phyloP scores from a whole-genome alignment of 2,329 filamentous ascomycete species.

The Clarireedia sp. region DNA sequence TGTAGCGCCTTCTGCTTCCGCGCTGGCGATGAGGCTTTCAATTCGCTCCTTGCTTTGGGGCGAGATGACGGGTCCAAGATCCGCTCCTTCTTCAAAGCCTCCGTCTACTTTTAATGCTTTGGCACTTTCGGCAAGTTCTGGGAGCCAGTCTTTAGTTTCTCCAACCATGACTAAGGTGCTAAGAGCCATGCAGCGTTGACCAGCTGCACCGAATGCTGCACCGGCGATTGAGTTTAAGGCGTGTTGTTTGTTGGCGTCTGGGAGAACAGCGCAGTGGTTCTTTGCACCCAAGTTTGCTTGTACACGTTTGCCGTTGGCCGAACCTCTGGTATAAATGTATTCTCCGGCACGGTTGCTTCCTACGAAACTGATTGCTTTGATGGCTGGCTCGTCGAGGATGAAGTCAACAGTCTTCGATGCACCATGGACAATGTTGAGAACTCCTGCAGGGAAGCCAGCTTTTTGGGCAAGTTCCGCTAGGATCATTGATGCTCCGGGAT shows the following conservation, averaged over 20 bases:
- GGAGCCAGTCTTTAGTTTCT: constrained; percentile 76
- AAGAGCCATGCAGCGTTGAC: constrained; percentile 80
- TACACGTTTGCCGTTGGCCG: constrained; percentile 79
- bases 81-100: constrained; percentile 72
- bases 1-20: constrained; percentile 72
- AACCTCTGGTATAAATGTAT: constrained; percentile 74
- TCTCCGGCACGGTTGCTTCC: constrained; percentile 82
- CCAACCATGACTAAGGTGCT: constrained; percentile 78
- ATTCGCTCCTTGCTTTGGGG: constrained; percentile 73
- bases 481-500: constrained; percentile 79
- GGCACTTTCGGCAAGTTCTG: constrained; percentile 68
- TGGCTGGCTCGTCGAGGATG: constrained; percentile 73
- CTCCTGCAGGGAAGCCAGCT: constrained; percentile 74
- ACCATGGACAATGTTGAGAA: constrained; percentile 77
- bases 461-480: constrained; percentile 71
- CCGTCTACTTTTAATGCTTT: constrained; percentile 67
- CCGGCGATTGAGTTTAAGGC: constrained; percentile 78
- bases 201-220: constrained; percentile 76
- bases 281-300: constrained; percentile 84
- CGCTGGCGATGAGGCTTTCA: constrained; percentile 65
- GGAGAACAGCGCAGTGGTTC: constrained; percentile 78
- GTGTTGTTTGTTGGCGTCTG: constrained; percentile 86
- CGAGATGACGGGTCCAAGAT: constrained; percentile 75
- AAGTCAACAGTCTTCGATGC: constrained; percentile 76
- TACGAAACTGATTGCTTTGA: constrained; percentile 83